Evolutionary conservation across 75 land plant species (phyloP).

Genomic region (Azolla pinnata): DNA sequence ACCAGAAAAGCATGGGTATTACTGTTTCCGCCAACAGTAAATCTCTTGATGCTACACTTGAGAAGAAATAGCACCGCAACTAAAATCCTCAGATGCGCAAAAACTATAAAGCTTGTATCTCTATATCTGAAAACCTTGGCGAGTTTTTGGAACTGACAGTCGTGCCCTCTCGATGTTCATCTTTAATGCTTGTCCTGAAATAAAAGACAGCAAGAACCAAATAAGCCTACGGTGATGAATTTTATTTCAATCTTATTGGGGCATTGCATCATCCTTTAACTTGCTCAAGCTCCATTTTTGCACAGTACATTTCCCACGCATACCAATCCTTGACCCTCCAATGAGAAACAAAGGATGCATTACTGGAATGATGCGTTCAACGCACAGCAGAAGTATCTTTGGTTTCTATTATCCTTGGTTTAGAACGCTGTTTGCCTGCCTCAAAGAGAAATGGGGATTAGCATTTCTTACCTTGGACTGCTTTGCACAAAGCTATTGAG

Average conservation of each 20-base stretch:
- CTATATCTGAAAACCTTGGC: background rate
- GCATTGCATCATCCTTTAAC: background rate
- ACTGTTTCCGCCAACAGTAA: no score
- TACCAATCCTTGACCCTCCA: background rate
- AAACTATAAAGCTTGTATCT: no score
- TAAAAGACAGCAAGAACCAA: background rate
- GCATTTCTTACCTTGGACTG: conserved; percentile 1
- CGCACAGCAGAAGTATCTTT: background rate
- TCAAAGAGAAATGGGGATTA: background rate
- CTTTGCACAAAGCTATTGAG: conserved; percentile 3
- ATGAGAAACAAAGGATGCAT: background rate
- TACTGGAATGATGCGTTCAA: background rate
- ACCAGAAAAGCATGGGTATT: no score
- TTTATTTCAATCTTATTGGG: background rate
- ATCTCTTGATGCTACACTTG: no score
- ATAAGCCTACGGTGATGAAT: background rate
- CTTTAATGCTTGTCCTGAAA: background rate
- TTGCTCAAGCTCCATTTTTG: no score
- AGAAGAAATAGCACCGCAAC: no score
- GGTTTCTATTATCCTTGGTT: background rate
- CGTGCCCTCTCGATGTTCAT: background rate
- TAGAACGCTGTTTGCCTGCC: background rate
- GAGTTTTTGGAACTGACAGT: background rate
- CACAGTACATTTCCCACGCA: no score
- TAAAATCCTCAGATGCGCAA: no score